phyloP scores from a whole-genome alignment of 2,329 filamentous ascomycete species.

The Exutisphaerella laricina region DNA sequence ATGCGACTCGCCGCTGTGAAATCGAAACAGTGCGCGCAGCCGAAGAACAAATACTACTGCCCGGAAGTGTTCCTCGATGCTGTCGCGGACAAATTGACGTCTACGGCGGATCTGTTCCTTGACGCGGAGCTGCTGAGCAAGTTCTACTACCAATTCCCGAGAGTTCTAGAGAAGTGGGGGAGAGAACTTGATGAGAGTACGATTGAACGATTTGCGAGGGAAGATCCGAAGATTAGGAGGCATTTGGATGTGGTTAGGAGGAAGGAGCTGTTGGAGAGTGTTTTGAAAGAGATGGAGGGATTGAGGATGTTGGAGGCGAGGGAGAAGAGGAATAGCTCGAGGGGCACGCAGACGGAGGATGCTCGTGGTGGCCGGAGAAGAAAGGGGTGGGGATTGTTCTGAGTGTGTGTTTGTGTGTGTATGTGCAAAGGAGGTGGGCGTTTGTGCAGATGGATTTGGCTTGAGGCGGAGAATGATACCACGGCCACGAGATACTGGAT shows the following conservation, averaged over 20 bases:
- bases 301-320: constrained; percentile 75
- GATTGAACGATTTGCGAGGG: constrained; percentile 83
- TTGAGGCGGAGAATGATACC: constrained; percentile 17
- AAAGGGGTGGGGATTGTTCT: constrained; percentile 34
- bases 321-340: constrained; percentile 51
- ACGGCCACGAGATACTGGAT: background rate
- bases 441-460: background rate
- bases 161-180: constrained; percentile 81
- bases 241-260: constrained; percentile 88
- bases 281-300: constrained; percentile 92
- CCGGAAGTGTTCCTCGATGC: constrained; percentile 98
- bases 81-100: constrained; percentile 88
- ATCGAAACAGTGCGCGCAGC: constrained; percentile 77
- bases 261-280: constrained; percentile 89
- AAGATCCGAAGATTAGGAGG: constrained; percentile 81
- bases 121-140: constrained; percentile 95
- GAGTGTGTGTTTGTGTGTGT: background rate
- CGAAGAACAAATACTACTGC: constrained; percentile 92
- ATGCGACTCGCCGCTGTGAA: constrained; percentile 85
- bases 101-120: constrained; percentile 91
- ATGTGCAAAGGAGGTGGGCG: constrained; percentile 1
- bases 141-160: constrained; percentile 94
- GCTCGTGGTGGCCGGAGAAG: constrained; percentile 26
- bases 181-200: constrained; percentile 64
- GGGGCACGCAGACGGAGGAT: constrained; percentile 33